Base-by-base conservation (phyloP, 1,139 yeast genomes). In the Chernovozyma sophiae-reginae region DNA sequence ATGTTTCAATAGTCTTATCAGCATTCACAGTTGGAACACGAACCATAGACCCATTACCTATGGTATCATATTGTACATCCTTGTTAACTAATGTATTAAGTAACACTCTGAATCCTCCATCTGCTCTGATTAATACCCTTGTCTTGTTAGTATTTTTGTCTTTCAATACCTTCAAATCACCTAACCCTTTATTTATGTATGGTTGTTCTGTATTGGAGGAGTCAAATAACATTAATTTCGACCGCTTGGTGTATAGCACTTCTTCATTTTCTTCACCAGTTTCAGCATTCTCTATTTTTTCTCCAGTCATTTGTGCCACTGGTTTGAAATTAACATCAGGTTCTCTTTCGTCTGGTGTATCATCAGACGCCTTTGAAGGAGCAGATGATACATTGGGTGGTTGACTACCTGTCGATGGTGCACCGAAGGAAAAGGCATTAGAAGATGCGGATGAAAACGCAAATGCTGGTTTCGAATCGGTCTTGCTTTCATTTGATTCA, bases 191-290 rank as follows among this genome's bases (percentile, higher is more conserved):
- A 16, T 77, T 64, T 18, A 64, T 66, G 50, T 82, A 83, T 10
- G 77, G 74, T 12, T 56, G 56, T 32, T 69, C 68, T 34, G 72
- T 71, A 27, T 75, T 71, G 15, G 63, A 65, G 4, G 78, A 54
- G 40, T 79, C 72, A 37, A 77, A 77, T 38, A 79, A 67, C 75
- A 81, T 79, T 32, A 89, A 65, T 54, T 87, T 87, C 8, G 94
- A 74, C 51, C 86, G 74, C 52, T 84, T 82, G 27, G 81, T 75
- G 49, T 73, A 85, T 25, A 77, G 55, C 0, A 71, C 56, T 4
- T 72, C 77, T 62, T 92, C 97, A 40, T 78, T 72, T 61, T 90
- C 97, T 62, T 92, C 97, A 16, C 97, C 97, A 4, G 94, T 85
- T 22, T 43, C 43, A 2, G 76, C 71, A 15, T 48, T 44, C 14